phyloP scores from a whole-genome alignment of 1,284 basidiomycete genomes.

The Cutaneotrichosporon sp. region DNA sequence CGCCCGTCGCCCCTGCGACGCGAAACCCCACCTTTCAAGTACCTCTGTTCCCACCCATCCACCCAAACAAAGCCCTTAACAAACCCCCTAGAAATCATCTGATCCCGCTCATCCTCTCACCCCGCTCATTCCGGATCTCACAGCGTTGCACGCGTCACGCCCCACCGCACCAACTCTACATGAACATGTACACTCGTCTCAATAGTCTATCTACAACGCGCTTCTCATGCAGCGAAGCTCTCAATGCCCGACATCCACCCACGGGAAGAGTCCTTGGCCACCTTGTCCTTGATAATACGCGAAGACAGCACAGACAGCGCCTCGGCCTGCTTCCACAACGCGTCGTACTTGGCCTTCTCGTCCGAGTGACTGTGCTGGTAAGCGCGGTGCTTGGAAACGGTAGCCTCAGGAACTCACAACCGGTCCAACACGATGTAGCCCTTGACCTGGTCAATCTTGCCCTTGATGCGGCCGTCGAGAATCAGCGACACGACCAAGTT shows the following conservation, averaged over 20 bases:
- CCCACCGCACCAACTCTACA: neutral
- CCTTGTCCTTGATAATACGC: slow-evolving; percentile 38
- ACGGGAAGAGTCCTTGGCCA: slow-evolving; percentile 24
- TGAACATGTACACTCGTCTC: slow-evolving; percentile 1
- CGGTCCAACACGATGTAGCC: slow-evolving; percentile 87
- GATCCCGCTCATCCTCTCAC: neutral
- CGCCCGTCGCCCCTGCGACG: too few species aligned
- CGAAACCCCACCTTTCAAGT: too few species aligned
- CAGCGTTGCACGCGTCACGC: too few species aligned
- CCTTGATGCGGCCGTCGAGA: slow-evolving; percentile 90
- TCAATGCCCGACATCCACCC: slow-evolving; percentile 24
- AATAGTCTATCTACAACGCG: slow-evolving; percentile 23
- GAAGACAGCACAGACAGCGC: slow-evolving; percentile 61
- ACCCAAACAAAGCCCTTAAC: too few species aligned
- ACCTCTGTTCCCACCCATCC: too few species aligned
- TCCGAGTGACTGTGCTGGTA: slow-evolving; percentile 66
- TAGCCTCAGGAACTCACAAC: slow-evolving; percentile 63
- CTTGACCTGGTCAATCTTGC: slow-evolving; percentile 92
- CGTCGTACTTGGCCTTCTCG: slow-evolving; percentile 77
- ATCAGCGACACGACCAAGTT: slow-evolving; percentile 91
- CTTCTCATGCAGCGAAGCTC: slow-evolving; percentile 17
- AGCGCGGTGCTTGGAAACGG: neutral
- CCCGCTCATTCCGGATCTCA: neutral
- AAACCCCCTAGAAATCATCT: too few species aligned
- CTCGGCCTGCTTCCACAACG: slow-evolving; percentile 76